A percentile compares a stretch with the other conserved stretches of the same genome.
Evolutionary conservation across 352 stramenopile species (phyloP).

Genomic region (Elongisporangium anandrum): DNA sequence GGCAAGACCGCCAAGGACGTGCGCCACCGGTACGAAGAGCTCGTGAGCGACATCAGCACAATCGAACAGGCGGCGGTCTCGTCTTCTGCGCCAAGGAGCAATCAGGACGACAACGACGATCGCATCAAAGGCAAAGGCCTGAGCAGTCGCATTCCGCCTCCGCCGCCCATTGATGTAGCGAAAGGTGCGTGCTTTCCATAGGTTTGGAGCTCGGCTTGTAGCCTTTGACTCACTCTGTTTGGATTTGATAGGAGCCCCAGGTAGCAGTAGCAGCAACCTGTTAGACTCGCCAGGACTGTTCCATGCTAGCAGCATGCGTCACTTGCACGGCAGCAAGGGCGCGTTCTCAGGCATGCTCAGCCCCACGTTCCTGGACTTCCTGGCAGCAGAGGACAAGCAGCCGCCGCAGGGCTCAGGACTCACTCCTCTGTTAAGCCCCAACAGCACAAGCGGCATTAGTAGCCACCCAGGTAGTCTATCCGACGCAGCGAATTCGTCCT

Average conservation of each 20-base stretch:
- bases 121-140: constrained; percentile 9
- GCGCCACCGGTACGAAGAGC: constrained; percentile 63
- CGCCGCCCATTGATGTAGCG: constrained; percentile 60
- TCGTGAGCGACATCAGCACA: constrained; percentile 63
- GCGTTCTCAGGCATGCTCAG: constrained; percentile 47
- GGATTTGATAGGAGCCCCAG: background rate
- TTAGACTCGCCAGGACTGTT: constrained; percentile 21
- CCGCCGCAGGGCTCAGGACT: constrained; percentile 21
- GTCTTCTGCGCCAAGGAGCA: background rate
- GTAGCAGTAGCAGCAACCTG: background rate
- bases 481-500: background rate
- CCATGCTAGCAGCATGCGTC: constrained; percentile 1
- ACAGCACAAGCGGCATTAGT: background rate
- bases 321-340: background rate
- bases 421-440: background rate
- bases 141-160: constrained; percentile 49
- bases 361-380: constrained; percentile 72
- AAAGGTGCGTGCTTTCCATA: background rate
- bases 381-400: constrained; percentile 55
- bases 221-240: background rate
- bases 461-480: background rate
- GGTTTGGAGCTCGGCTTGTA: background rate
- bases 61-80: constrained; percentile 36
- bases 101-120: background rate
- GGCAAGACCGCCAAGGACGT: constrained; percentile 78